These are phyloP conservation scores for Dorcoceras hygrometricum DNA, from an alignment of 257 asterid genomes.

Conservation along the genomic window DNA sequence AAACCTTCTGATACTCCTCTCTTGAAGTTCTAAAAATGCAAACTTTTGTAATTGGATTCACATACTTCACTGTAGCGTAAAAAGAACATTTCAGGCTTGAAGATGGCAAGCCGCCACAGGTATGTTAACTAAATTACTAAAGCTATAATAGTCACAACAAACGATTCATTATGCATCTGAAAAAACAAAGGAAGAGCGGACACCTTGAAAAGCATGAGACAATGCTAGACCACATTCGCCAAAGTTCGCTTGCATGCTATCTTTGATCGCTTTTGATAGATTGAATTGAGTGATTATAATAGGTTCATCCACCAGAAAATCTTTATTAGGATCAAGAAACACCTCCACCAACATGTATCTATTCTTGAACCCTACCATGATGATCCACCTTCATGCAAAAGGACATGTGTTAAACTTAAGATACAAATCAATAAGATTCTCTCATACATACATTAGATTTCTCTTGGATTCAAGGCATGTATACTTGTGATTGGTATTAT, in stretches of 20 bases:
- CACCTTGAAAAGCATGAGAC: constrained; percentile 74
- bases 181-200: not conserved
- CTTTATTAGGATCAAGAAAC: constrained; percentile 75
- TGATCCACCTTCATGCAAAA: constrained; percentile 29
- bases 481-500: no score
- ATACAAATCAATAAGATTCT: constrained; percentile 3
- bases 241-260: constrained; percentile 68
- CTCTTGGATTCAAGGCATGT: not conserved
- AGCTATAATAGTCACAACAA: not conserved
- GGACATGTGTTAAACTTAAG: constrained; percentile 13
- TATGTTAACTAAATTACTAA: constrained; percentile 2
- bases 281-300: constrained; percentile 66
- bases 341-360: constrained; percentile 88
- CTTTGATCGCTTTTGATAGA: constrained; percentile 57
- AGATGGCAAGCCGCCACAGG: constrained; percentile 2
- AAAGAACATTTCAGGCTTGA: not conserved
- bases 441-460: not conserved
- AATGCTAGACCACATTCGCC: constrained; percentile 95
- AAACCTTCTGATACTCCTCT: constrained; percentile 59
- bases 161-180: not conserved
- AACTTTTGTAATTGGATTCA: constrained; percentile 75
- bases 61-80: constrained; percentile 67
- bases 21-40: constrained; percentile 80
- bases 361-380: constrained; percentile 89
- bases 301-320: constrained; percentile 51